These are phyloP conservation scores for Chrysoporthe puriensis DNA, from an alignment of 2,329 filamentous ascomycete species.

Conservation along the genomic window DNA sequence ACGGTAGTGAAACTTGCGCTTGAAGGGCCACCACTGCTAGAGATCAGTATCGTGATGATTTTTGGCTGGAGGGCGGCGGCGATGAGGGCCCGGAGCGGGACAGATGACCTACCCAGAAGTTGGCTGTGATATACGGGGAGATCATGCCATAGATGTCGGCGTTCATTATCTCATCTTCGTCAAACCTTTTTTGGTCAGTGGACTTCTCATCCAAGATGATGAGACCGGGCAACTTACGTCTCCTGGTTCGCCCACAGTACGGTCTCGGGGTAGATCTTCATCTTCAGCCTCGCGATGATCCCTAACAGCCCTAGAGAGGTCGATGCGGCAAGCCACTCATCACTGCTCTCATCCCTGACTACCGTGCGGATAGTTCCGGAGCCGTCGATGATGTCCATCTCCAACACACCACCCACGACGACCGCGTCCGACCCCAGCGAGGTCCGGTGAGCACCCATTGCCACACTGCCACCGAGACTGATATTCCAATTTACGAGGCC, in stretches of 20 bases:
- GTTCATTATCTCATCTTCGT: conserved; percentile 52
- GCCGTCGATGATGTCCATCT: conserved; percentile 54
- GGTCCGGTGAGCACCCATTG: conserved; percentile 56
- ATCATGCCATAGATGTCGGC: conserved; percentile 55
- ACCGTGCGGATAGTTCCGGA: conserved; percentile 47
- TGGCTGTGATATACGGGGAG: conserved; percentile 54
- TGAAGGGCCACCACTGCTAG: conserved; percentile 54
- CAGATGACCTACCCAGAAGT: conserved; percentile 48
- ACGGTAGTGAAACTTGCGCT: conserved; percentile 55
- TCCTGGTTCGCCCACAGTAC: conserved; percentile 56
- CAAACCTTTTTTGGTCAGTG: conserved; percentile 38
- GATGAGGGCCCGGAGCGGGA: neutral
- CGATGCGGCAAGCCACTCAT: conserved; percentile 56
- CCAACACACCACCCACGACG: conserved; percentile 52
- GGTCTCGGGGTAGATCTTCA: conserved; percentile 54
- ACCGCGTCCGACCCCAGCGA: conserved; percentile 53
- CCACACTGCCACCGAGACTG: conserved; percentile 52
- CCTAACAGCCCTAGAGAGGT: conserved; percentile 54
- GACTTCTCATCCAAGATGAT: conserved; percentile 10
- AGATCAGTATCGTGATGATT: conserved; percentile 21
- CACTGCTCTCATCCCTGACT: conserved; percentile 45
- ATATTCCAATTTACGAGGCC: conserved; percentile 60
- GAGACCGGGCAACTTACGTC: conserved; percentile 41
- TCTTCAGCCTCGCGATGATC: conserved; percentile 51
- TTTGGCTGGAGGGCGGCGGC: neutral